Base-by-base conservation (phyloP, 2,329 filamentous ascomycete genomes). In the Calonectria fujianensis region DNA sequence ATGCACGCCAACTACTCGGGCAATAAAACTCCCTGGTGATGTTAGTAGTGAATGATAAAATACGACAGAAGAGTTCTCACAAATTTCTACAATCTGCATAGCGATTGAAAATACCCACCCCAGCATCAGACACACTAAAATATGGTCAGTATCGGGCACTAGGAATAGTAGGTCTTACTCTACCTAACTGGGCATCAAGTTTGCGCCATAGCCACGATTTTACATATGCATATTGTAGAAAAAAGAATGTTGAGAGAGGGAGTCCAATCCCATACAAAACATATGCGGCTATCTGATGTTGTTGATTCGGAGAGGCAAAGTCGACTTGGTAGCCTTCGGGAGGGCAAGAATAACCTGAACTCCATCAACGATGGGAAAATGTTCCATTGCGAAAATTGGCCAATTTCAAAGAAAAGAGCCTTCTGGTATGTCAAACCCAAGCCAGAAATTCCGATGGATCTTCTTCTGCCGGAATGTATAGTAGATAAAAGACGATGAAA, bases 251-350 rank as follows among this genome's bases (percentile, higher is more conserved):
- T 0, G 37, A 24, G 20, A 70, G 7, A 14, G 77, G 45, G 78
- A 71, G 11, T 1, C 79, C 74, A 5, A 81, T 35, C 1, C 74
- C 81, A 50, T 81, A 82, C 3, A 83, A 54, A 41, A 77, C 73
- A 24, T 81, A 82, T 11, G 74, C 72, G 59, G 74, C 45, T 71
- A 51, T 72, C 1, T 75, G n/a, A 54, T 37, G 61, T 51, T 75
- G 45, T 51, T 74, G 41, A 24, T 76, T 73, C 0, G 83, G 83
- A 41, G 83, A 74, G 9, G 79, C 78, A 45, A 84, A 82, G 50
- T 85, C 75, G 29, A 84, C 82, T 1, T 75, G 69, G 59, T 83
- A 83, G 27, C 77, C 81, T 10, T 74, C 65, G 0, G 83, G 83
- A 8, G 82, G 37, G 70, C 51, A 8, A 82, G 50, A 10, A 80